Evolutionary conservation across 495 filamentous ascomycete genomes (phyloP).

Genomic region (Opeltia flavorubescens): DNA sequence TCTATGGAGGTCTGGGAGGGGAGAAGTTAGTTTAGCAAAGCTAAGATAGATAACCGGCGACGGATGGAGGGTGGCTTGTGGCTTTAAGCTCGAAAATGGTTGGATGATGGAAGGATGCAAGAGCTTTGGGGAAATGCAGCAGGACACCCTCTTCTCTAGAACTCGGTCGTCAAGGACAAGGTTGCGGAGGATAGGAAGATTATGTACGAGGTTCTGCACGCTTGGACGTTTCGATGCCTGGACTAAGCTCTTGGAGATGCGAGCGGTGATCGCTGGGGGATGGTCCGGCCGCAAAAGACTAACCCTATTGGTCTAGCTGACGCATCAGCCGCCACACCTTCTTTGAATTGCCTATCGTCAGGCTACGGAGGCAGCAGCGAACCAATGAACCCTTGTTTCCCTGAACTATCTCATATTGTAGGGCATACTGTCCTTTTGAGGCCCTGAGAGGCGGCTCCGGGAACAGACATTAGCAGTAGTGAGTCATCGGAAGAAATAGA

Average conservation of each 20-base stretch:
- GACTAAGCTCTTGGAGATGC: no score
- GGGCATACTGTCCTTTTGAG: no score
- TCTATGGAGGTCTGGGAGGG: neutral
- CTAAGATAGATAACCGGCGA: neutral
- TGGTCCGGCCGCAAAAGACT: neutral
- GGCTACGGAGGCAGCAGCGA: neutral
- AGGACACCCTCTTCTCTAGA: slow-evolving; percentile 1
- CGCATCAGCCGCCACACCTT: neutral
- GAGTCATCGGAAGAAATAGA: neutral
- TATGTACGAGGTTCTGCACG: no score
- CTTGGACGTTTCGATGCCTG: no score
- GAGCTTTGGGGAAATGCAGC: neutral
- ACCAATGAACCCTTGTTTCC: no score
- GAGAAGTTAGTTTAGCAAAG: neutral
- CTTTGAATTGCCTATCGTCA: neutral
- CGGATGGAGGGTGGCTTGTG: neutral
- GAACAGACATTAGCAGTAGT: no score
- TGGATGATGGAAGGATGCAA: neutral
- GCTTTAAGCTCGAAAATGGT: neutral
- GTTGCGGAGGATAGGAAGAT: neutral
- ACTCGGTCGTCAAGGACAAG: neutral
- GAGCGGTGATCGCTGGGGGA: neutral
- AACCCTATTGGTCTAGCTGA: neutral
- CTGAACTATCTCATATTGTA: no score
- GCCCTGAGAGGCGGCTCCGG: no score